These are phyloP conservation scores for Cryptosporidium sp. DNA, from an alignment of 169 alveolate genomes.

Conservation along the genomic window DNA sequence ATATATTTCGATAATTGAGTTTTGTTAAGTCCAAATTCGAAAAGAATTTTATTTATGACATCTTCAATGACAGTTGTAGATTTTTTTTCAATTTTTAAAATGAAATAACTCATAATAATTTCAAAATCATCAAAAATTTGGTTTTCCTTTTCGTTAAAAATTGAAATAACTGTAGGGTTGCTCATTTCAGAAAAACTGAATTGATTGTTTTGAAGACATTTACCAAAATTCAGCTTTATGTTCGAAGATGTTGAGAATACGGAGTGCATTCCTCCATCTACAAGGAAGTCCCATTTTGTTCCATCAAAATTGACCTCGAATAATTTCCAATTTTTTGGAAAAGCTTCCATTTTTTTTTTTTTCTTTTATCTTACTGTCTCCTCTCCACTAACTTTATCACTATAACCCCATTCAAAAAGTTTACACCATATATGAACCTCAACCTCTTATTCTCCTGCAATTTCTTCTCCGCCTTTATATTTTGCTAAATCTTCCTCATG, in stretches of 20 bases:
- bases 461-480: not conserved
- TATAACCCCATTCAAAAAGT: not conserved
- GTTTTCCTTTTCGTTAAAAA: not conserved
- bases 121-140: not conserved
- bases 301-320: conserved; percentile 1
- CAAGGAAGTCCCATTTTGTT: conserved; percentile 28
- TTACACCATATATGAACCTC: not conserved
- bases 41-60: not conserved
- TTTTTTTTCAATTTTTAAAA: conserved; percentile 1
- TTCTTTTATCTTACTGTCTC: too few species aligned
- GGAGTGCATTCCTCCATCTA: conserved; percentile 55
- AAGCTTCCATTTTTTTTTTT: not conserved
- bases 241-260: conserved; percentile 38
- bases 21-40: conserved; percentile 7
- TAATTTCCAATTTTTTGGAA: conserved; percentile 23
- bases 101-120: not conserved
- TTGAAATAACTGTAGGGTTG: not conserved
- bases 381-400: not conserved
- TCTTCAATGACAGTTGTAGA: not conserved
- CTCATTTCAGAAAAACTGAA: not conserved
- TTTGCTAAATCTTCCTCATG: not conserved
- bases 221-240: not conserved
- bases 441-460: not conserved
- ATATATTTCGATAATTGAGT: not conserved
- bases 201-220: not conserved